Percentiles rank a stretch among this genome's conserved stretches.
Evolutionary conservation across 2,329 filamentous ascomycete species (phyloP).

Genomic region (Apiospora arundinis): DNA sequence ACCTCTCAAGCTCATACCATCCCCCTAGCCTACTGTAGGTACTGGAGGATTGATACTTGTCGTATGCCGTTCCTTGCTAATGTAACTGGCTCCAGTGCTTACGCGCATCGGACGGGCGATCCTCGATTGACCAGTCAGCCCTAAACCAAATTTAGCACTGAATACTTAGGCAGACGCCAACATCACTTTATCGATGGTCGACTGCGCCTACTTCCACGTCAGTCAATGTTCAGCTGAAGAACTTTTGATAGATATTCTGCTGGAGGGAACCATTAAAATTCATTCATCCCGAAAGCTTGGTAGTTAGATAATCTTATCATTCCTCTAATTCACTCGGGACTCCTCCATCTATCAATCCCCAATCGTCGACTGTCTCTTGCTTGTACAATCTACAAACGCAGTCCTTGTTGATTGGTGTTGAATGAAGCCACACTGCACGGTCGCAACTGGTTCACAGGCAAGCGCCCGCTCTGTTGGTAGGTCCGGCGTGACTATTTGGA

Average conservation of each 20-base stretch:
- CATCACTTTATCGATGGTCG: background rate
- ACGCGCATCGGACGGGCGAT: background rate
- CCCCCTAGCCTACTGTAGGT: too few relatives aligned
- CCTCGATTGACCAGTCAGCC: background rate
- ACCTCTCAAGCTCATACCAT: too few relatives aligned
- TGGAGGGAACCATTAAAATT: background rate
- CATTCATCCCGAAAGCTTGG: too few relatives aligned
- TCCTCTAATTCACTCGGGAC: background rate
- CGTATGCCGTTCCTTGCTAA: background rate
- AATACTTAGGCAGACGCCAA: background rate
- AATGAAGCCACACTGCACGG: background rate
- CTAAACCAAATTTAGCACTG: background rate
- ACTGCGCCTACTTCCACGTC: conserved; percentile 20
- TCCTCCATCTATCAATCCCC: background rate
- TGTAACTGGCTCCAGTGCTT: background rate
- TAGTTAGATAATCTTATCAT: background rate
- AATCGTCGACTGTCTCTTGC: background rate
- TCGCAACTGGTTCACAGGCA: background rate
- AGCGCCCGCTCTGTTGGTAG: background rate
- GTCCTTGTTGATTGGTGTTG: background rate
- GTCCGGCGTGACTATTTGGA: background rate
- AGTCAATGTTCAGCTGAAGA: conserved; percentile 1
- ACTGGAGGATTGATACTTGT: too few relatives aligned
- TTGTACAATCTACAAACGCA: background rate
- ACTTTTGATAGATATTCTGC: background rate